A percentile compares a stretch with the other conserved stretches of the same genome.
Conservation (phyloP, 352 stramenopile species). For the Globisporangium alternatum region DNA sequence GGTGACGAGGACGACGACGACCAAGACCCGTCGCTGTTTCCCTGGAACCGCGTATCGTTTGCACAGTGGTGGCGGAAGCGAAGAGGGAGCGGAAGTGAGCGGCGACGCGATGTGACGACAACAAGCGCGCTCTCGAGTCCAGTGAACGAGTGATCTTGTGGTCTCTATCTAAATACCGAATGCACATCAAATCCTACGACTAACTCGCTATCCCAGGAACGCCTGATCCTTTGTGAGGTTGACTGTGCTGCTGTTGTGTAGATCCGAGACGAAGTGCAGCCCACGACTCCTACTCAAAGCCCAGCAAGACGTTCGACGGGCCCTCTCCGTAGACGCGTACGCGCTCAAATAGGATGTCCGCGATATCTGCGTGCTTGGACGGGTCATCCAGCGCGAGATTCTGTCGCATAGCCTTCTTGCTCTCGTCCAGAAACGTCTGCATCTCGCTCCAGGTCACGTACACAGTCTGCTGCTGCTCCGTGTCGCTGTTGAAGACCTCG, state of each 20-base stretch:
- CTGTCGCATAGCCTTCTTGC: conserved; percentile 28
- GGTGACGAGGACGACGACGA: conserved; percentile 26
- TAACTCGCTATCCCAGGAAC: background rate
- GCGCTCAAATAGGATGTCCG: conserved; percentile 61
- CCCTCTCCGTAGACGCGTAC: conserved; percentile 57
- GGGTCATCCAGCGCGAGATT: conserved; percentile 25
- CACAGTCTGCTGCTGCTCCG: conserved; percentile 71
- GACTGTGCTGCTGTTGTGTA: background rate
- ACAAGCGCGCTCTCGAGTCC: conserved; percentile 11
- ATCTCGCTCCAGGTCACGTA: conserved; percentile 67
- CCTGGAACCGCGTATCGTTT: conserved; percentile 75
- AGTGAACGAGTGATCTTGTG: conserved; percentile 11
- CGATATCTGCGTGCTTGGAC: conserved; percentile 33
- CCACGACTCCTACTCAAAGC: conserved; percentile 44
- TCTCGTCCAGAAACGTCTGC: conserved; percentile 50
- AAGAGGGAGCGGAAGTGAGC: conserved; percentile 13
- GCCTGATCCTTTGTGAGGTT: background rate
- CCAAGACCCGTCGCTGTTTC: conserved; percentile 47
- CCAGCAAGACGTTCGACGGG: conserved; percentile 46
- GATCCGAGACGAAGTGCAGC: background rate
- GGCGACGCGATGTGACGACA: conserved; percentile 19
- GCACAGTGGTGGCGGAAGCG: conserved; percentile 76
- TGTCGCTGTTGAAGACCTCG: conserved; percentile 80
- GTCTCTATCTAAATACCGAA: conserved; percentile 8
- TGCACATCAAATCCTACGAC: conserved; percentile 7